Percentiles rank a stretch among this genome's conserved stretches.
Conservation (phyloP, 2,329 filamentous ascomycete species). For the Huntiella decipiens region DNA sequence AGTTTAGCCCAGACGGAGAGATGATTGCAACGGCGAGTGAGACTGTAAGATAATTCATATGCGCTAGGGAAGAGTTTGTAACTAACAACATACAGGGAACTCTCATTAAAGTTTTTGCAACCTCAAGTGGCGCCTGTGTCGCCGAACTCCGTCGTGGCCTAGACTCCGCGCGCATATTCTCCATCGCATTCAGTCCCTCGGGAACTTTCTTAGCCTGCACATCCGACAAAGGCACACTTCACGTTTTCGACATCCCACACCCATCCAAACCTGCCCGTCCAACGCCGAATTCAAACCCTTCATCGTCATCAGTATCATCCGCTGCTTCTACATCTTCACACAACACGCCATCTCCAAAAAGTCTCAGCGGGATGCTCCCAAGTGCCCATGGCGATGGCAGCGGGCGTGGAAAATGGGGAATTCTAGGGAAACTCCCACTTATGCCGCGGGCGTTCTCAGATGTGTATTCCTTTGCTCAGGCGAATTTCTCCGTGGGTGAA, state of each 20-base stretch:
- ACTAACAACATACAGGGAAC: conserved; percentile 37
- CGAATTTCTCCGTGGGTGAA: conserved; percentile 67
- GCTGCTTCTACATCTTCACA: conserved; percentile 8
- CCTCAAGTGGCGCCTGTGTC: conserved; percentile 58
- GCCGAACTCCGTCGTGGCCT: conserved; percentile 76
- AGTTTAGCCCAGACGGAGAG: conserved; percentile 61
- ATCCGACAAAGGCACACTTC: conserved; percentile 88
- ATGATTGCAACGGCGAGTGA: conserved; percentile 81
- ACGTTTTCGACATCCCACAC: conserved; percentile 73
- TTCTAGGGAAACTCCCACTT: conserved; percentile 64
- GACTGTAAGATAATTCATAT: conserved; percentile 20
- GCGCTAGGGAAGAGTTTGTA: neutral
- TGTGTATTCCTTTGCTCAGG: conserved; percentile 65
- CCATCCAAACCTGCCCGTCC: conserved; percentile 21
- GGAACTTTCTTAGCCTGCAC: conserved; percentile 71
- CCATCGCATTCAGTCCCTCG: conserved; percentile 69
- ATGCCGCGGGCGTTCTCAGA: conserved; percentile 80
- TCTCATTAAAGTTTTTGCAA: conserved; percentile 69
- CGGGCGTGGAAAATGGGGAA: conserved; percentile 60
- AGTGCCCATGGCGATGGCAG: conserved; percentile 23
- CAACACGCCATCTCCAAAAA: neutral
- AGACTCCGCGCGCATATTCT: conserved; percentile 74
- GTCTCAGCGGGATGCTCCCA: conserved; percentile 17
- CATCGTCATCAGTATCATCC: conserved; percentile 9
- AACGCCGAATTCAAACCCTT: conserved; percentile 5